Percentiles rank a stretch among this genome's conserved stretches.
These are phyloP conservation scores for Plectosphaerella cucumerina DNA, from an alignment of 2,329 filamentous ascomycete species.

Conservation along the genomic window DNA sequence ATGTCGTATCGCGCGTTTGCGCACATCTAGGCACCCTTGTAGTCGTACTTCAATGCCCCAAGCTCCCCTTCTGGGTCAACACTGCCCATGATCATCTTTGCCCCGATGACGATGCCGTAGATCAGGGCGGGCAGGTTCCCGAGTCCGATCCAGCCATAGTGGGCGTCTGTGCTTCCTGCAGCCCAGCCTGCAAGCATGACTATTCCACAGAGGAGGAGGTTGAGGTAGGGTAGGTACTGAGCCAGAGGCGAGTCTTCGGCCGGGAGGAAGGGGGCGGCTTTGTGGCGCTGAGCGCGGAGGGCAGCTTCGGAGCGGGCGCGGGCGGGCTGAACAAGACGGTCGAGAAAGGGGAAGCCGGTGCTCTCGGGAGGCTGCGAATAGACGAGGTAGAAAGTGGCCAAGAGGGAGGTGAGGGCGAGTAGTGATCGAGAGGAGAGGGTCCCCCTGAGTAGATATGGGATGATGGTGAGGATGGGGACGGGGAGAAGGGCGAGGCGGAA, in stretches of 20 bases:
- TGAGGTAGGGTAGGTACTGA: conserved; percentile 57
- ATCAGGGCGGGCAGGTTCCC: conserved; percentile 52
- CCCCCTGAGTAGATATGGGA: conserved; percentile 46
- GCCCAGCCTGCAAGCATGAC: conserved; percentile 41
- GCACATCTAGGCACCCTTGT: conserved; percentile 55
- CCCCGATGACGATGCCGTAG: conserved; percentile 55
- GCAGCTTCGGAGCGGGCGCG: conserved; percentile 2
- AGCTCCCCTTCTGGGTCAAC: conserved; percentile 67
- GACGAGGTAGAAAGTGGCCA: conserved; percentile 44
- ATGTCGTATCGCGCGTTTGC: not conserved
- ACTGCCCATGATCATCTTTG: conserved; percentile 62
- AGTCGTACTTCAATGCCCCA: conserved; percentile 57
- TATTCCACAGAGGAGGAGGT: conserved; percentile 27
- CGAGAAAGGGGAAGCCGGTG: conserved; percentile 14
- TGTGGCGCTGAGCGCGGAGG: conserved; percentile 6
- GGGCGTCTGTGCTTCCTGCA: conserved; percentile 13
- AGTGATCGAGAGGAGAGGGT: conserved; percentile 31
- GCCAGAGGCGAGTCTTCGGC: not conserved
- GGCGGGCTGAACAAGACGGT: conserved; percentile 7
- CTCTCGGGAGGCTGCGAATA: conserved; percentile 53
- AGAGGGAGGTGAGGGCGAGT: conserved; percentile 52
- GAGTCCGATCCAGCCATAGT: conserved; percentile 34
- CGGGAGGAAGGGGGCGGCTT: conserved; percentile 10
- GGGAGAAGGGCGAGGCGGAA: conserved; percentile 55
- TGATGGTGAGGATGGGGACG: conserved; percentile 51